Conservation (phyloP, 495 filamentous ascomycete genomes). For the Parmelia sp. region DNA sequence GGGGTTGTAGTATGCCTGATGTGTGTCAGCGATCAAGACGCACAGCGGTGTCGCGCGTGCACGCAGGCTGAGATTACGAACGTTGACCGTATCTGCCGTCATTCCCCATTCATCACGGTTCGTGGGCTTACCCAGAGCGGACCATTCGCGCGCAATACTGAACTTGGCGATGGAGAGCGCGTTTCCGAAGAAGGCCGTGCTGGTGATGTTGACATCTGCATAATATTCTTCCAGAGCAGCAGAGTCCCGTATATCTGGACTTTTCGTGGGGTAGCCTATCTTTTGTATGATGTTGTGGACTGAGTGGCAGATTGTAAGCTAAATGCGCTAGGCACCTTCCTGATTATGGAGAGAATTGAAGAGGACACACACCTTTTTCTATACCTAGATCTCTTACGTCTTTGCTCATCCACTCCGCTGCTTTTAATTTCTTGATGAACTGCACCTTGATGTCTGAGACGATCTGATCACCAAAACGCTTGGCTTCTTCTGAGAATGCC, state of each 20-base stretch:
- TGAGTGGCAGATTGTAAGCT: conserved; percentile 2
- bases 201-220: conserved; percentile 44
- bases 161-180: conserved; percentile 45
- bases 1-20: conserved; percentile 54
- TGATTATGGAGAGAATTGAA: neutral
- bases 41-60: neutral
- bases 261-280: conserved; percentile 65
- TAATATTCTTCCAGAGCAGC: conserved; percentile 55
- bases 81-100: conserved; percentile 54
- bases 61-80: conserved; percentile 2
- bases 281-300: conserved; percentile 66
- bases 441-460: conserved; percentile 62
- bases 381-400: conserved; percentile 55
- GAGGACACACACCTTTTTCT: conserved; percentile 42
- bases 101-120: conserved; percentile 58
- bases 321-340: neutral
- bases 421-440: conserved; percentile 54
- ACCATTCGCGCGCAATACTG: conserved; percentile 46
- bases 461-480: conserved; percentile 61
- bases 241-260: conserved; percentile 56
- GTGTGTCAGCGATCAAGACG: conserved; percentile 1
- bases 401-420: conserved; percentile 62
- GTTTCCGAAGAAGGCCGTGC: conserved; percentile 55
- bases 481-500: conserved; percentile 57
- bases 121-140: conserved; percentile 53